phyloP scores from a whole-genome alignment of 345 rosid genomes.

The Pistacia vera region DNA sequence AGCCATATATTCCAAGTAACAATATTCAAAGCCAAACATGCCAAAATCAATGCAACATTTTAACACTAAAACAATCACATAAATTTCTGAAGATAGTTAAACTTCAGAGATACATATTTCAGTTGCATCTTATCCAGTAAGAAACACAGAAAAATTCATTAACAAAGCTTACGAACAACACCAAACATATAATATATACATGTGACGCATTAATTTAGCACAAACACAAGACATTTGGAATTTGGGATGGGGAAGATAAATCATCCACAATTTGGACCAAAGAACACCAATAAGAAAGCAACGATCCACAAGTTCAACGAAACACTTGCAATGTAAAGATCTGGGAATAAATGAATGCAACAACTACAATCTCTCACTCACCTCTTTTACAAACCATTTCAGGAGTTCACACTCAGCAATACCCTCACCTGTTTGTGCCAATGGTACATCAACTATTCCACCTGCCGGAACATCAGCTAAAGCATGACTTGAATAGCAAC shows the following conservation, averaged over 20 bases:
- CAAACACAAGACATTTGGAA: background rate
- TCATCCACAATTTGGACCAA: background rate
- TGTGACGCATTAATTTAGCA: background rate
- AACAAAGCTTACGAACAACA: background rate
- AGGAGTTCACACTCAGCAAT: constrained; percentile 97
- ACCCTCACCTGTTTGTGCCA: constrained; percentile 98
- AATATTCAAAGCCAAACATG: background rate
- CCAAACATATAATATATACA: too few species aligned
- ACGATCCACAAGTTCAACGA: background rate
- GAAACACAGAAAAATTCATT: background rate
- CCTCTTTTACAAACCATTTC: constrained; percentile 93
- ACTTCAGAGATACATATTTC: background rate
- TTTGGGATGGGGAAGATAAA: background rate
- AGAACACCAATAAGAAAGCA: background rate
- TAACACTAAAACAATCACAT: background rate
- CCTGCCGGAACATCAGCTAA: constrained; percentile 36
- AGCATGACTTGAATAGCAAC: constrained; percentile 57
- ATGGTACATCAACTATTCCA: constrained; percentile 71
- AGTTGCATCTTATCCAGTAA: background rate
- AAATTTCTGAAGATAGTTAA: background rate
- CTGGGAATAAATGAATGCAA: background rate
- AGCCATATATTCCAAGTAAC: background rate
- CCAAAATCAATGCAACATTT: background rate
- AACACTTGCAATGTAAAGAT: background rate
- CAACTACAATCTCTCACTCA: constrained; percentile 25